Percentiles rank a stretch among this genome's conserved stretches.
Evolutionary conservation across 2,329 filamentous ascomycete species (phyloP).

Genomic region (Exophiala mesophila): DNA sequence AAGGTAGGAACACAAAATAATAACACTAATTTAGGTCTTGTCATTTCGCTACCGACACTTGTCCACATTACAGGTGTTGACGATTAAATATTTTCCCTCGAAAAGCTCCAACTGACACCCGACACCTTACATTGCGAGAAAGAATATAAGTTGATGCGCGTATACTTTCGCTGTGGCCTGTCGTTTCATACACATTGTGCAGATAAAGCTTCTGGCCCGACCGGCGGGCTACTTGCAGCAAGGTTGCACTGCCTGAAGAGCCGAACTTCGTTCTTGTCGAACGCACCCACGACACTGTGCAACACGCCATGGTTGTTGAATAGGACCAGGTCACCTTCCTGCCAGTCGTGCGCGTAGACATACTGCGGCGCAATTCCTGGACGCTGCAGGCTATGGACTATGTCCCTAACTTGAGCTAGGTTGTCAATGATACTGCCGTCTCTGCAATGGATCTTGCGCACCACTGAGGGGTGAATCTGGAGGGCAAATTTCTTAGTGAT

Average conservation of each 20-base stretch:
- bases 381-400: constrained; percentile 67
- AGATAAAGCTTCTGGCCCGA: constrained; percentile 43
- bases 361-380: constrained; percentile 62
- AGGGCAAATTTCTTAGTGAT: constrained; percentile 64
- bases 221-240: constrained; percentile 57
- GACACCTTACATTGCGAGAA: too few relatives aligned
- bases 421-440: constrained; percentile 67
- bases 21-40: too few relatives aligned
- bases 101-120: too few relatives aligned
- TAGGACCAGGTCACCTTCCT: constrained; percentile 68
- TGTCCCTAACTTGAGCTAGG: constrained; percentile 59
- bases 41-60: too few relatives aligned
- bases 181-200: too few relatives aligned
- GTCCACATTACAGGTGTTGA: too few relatives aligned
- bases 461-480: constrained; percentile 68
- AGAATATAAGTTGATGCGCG: too few relatives aligned
- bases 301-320: constrained; percentile 74
- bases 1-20: too few relatives aligned
- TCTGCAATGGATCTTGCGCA: constrained; percentile 62
- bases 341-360: constrained; percentile 73
- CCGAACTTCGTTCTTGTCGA: constrained; percentile 66
- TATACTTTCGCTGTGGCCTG: too few relatives aligned
- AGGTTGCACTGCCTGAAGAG: constrained; percentile 76
- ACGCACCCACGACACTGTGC: constrained; percentile 71
- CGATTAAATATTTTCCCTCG: too few relatives aligned